Conservation (phyloP, 1,284 basidiomycete genomes). For the Melampsora americana region DNA sequence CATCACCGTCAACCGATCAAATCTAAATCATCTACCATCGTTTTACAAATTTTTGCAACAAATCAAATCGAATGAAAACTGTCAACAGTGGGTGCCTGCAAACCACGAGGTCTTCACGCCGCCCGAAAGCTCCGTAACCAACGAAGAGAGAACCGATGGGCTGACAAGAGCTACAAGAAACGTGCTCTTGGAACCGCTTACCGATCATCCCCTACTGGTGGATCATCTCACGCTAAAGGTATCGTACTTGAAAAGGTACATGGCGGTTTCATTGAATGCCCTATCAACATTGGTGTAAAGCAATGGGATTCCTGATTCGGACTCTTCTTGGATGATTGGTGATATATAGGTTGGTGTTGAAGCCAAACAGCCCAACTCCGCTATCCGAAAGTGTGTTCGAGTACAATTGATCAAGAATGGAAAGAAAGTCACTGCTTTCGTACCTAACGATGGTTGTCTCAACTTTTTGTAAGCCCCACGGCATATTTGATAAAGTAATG, state of each 20-base stretch:
- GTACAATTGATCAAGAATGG: constrained; percentile 99
- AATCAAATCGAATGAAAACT: no score
- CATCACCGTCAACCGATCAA: no score
- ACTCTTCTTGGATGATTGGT: background rate
- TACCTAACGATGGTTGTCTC: constrained; percentile 88
- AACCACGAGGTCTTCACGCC: constrained; percentile 99
- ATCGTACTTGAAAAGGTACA: constrained; percentile 99
- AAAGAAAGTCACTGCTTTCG: constrained; percentile 96
- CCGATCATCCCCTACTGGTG: constrained; percentile 99
- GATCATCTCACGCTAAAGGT: constrained; percentile 99
- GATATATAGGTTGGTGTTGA: constrained; percentile 60
- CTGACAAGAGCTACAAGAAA: constrained; percentile 99
- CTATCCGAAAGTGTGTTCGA: constrained; percentile 99
- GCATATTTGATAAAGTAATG: background rate
- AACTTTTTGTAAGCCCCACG: constrained; percentile 64
- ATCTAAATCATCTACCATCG: no score
- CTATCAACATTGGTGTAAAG: background rate
- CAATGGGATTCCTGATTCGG: background rate
- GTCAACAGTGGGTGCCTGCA: constrained; percentile 39
- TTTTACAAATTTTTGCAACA: no score
- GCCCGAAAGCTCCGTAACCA: constrained; percentile 95
- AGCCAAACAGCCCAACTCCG: constrained; percentile 99
- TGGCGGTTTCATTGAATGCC: constrained; percentile 12
- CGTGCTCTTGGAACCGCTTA: constrained; percentile 98
- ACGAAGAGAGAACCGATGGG: constrained; percentile 97